A percentile compares a stretch with the other conserved stretches of the same genome.
phyloP scores from a whole-genome alignment of 345 rosid species.

The Passiflora organensis region DNA sequence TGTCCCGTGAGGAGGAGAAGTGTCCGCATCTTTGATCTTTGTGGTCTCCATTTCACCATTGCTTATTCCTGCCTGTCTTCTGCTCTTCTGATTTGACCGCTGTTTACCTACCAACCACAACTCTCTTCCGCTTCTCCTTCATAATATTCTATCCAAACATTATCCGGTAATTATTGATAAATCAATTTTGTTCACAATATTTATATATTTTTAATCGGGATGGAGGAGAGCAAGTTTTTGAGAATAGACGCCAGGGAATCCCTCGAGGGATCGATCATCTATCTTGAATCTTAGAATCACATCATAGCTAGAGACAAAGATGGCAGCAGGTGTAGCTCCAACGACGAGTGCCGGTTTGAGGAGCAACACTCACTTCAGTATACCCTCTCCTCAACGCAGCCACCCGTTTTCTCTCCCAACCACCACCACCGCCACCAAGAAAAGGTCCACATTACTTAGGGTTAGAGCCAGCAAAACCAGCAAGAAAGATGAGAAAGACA shows the following conservation, averaged over 20 bases:
- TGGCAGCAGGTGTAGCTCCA: conserved; percentile 12
- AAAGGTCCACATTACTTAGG: neutral
- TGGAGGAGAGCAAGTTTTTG: too few relatives aligned
- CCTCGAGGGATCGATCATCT: too few relatives aligned
- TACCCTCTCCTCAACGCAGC: neutral
- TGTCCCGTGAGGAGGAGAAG: too few relatives aligned
- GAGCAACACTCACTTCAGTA: conserved; percentile 5
- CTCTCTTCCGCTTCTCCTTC: too few relatives aligned
- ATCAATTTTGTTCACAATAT: too few relatives aligned
- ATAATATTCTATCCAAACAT: too few relatives aligned
- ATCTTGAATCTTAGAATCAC: neutral
- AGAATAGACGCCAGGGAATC: too few relatives aligned
- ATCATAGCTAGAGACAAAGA: neutral
- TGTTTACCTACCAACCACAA: neutral
- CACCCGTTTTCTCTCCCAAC: neutral
- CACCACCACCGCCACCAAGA: neutral
- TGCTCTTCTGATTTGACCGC: neutral
- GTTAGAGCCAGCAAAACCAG: conserved; percentile 2
- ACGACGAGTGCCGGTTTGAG: conserved; percentile 1
- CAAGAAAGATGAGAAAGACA: neutral
- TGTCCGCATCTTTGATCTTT: too few relatives aligned
- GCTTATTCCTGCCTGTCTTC: neutral
- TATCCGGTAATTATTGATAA: too few relatives aligned
- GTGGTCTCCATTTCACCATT: conserved; percentile 17
- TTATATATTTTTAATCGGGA: too few relatives aligned